These are phyloP conservation scores for Forsythia suspensa DNA, from an alignment of 257 asterid species.

Conservation along the genomic window DNA sequence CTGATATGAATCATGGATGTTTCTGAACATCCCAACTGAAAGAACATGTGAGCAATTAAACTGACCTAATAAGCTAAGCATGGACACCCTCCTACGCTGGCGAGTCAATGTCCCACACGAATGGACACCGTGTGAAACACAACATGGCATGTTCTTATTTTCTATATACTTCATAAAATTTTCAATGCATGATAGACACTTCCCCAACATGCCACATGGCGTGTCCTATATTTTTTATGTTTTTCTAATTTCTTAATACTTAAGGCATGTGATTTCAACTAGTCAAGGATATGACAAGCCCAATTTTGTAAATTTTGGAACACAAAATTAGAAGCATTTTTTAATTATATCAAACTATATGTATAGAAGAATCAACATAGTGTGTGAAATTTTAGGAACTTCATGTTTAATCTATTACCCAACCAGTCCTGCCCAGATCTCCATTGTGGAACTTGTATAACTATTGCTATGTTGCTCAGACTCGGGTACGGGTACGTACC, in stretches of 20 bases:
- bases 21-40: background rate
- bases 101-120: background rate
- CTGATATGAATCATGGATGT: background rate
- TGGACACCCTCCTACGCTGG: background rate
- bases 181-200: background rate
- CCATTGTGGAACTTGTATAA: background rate
- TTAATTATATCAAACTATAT: background rate
- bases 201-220: background rate
- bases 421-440: background rate
- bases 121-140: background rate
- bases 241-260: background rate
- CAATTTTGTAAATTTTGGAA: background rate
- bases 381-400: background rate
- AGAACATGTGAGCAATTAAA: background rate
- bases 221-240: background rate
- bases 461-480: background rate
- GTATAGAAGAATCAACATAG: background rate
- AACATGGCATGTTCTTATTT: background rate
- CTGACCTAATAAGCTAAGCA: background rate
- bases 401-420: background rate
- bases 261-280: background rate
- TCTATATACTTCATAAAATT: background rate
- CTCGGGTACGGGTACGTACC: no score
- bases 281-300: background rate
- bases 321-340: background rate